Evolutionary conservation across 495 filamentous ascomycete genomes (phyloP), one percentile per base, ranked within the genome.

Genomic region (Thermothielavioides terrestris): DNA sequence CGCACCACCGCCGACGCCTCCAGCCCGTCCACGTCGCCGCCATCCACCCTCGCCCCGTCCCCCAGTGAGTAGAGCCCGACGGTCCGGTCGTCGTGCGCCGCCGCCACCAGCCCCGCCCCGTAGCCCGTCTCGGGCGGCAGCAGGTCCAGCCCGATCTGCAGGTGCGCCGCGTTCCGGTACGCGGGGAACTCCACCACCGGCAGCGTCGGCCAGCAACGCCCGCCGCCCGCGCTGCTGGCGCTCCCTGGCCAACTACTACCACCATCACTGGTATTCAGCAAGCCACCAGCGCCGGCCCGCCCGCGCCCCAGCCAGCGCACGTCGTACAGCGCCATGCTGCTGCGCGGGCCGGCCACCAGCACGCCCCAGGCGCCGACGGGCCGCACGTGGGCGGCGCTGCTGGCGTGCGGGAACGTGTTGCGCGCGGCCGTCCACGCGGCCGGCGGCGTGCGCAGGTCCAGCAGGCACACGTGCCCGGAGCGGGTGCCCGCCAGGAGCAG

Each of bases 11-110:
- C 34, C 26, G 22, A 22, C n/a, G 51, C 46, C 28, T 17, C 22
- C n/a, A 61, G 50, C 27, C 18, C 31, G 18, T 50, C 50, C 22
- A 46, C 41, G 14, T 30, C 50, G 6, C 17, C 43, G 2, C 17
- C 9, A 12, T 21, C 50, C 28, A 74, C 50, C 10, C 60, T 53
- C 4, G 41, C 30, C 20, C 72, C 72, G 22, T 57, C 63, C 7
- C 46, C 48, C 21, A 69, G 57, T 11, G 70, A 71, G 52, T 68
- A 73, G 22, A 75, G 43, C n/a, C 42, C 65, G 0, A 76, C 61
- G 5, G 45, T 62, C 12, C 57, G 62, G 31, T 69, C 66, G 42
- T 69, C 68, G 27, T 75, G 69, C 1, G 70, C 67, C 0, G 71
- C 66, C 3, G 69, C 71, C 8, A 69, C 66, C 10, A 69, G 8